Evolutionary conservation across 371 early-diverging fungal genomes (phyloP), one percentile per base, ranked within the genome.

Genomic region (Basidiobolus meristosporus): DNA sequence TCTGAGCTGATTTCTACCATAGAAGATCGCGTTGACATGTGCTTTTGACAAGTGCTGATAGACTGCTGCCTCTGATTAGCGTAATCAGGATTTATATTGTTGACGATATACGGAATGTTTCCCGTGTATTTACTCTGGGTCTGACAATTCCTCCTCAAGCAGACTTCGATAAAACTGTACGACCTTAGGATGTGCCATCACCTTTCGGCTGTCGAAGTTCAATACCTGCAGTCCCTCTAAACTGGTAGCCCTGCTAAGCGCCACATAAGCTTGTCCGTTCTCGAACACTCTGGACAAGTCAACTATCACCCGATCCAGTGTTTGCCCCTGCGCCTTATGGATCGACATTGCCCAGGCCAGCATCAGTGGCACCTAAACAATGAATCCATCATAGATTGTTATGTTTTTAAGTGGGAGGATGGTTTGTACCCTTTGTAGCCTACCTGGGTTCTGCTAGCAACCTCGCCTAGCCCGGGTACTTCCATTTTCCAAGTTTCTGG

Each of bases 311-410:
- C 70, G 54, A 36, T 85, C 82, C 42, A 93, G 62, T 23, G 92
- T 86, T 63, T 90, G 87, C 0, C 91, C 95, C 56, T 91, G 95
- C 36, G 71, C 63, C 52, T 86, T 83, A 57, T 92, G 90, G 21
- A 90, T 82, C 9, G 90, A 66, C 45, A 73, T 57, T 1, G 70
- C 67, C 67, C 67, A 73, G 10, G 73, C 62, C 11, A 81, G 55
- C 42, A 62, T 63, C 42, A 86, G 50, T 2, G 82, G 84, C 0
- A 86, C 39, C n/a, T n/a, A n/a, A n/a, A n/a, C n/a, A n/a, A n/a
- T n/a, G n/a, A n/a, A n/a, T n/a, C n/a, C n/a, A n/a, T n/a, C n/a
- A n/a, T n/a, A n/a, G n/a, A n/a, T n/a, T n/a, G n/a, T n/a, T n/a
- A n/a, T n/a, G n/a, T n/a, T n/a, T n/a, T n/a, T n/a, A n/a, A n/a